Evolutionary conservation across 2,329 filamentous ascomycete species (phyloP).

Genomic region (Blumeriella jaapii): DNA sequence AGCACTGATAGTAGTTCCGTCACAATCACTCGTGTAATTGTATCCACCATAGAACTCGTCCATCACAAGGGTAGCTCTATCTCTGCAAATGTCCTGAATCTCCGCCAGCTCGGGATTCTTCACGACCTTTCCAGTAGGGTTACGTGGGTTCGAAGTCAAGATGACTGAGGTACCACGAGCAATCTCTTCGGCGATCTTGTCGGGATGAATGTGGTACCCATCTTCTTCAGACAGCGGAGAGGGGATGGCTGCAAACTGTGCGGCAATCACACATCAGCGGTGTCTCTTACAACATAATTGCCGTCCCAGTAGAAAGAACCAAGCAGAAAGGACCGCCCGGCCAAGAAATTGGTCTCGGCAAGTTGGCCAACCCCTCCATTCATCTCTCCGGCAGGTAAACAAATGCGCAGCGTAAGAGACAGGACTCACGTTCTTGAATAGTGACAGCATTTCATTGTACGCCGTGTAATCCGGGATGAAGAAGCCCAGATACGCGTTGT

Average conservation of each 20-base stretch:
- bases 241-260: slow-evolving; percentile 71
- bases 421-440: slow-evolving; percentile 76
- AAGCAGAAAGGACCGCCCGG: no score
- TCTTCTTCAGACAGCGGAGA: slow-evolving; percentile 77
- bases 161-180: slow-evolving; percentile 78
- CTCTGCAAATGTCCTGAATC: slow-evolving; percentile 88
- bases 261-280: slow-evolving; percentile 2
- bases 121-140: slow-evolving; percentile 84
- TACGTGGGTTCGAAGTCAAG: slow-evolving; percentile 88
- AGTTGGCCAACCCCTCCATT: not conserved
- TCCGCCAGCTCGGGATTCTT: slow-evolving; percentile 73
- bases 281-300: no score
- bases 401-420: not conserved
- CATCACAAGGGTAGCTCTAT: slow-evolving; percentile 81
- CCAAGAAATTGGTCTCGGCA: no score
- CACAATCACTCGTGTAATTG: slow-evolving; percentile 89
- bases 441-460: slow-evolving; percentile 92
- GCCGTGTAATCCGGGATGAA: slow-evolving; percentile 94
- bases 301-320: no score
- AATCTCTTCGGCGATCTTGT: slow-evolving; percentile 88
- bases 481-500: slow-evolving; percentile 86
- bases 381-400: not conserved
- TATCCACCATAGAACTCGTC: slow-evolving; percentile 97
- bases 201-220: slow-evolving; percentile 83
- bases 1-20: slow-evolving; percentile 78